Evolutionary conservation across 805 yeast genomes (phyloP).

Genomic region (Candida pseudoglaebosa): DNA sequence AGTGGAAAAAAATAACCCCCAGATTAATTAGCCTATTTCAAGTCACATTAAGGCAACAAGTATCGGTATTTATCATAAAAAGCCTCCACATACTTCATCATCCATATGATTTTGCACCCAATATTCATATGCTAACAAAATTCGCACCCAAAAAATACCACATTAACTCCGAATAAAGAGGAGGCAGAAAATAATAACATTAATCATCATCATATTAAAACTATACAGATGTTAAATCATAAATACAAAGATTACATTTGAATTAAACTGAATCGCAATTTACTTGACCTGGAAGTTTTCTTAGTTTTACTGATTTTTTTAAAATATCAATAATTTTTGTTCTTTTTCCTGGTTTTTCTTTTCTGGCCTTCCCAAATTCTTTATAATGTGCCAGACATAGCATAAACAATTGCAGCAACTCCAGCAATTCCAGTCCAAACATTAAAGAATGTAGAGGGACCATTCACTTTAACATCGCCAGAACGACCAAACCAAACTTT

Average conservation of each 20-base stretch:
- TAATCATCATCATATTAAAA: not conserved
- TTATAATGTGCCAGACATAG: conserved; percentile 11
- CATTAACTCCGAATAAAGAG: not conserved
- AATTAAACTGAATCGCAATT: too few relatives aligned
- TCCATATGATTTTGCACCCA: not conserved
- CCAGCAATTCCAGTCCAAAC: conserved; percentile 31
- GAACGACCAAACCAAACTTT: conserved; percentile 36
- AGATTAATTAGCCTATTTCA: too few relatives aligned
- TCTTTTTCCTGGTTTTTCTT: too few relatives aligned
- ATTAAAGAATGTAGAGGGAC: conserved; percentile 31
- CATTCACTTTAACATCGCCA: conserved; percentile 30
- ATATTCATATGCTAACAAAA: not conserved
- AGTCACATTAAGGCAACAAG: too few relatives aligned
- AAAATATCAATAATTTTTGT: too few relatives aligned
- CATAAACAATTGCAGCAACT: conserved; percentile 22
- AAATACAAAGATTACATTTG: too few relatives aligned
- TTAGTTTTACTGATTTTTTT: too few relatives aligned
- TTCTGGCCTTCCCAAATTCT: too few relatives aligned
- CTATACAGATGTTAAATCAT: too few relatives aligned
- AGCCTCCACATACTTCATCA: not conserved
- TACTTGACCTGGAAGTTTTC: too few relatives aligned
- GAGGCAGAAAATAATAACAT: not conserved
- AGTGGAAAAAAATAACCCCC: too few relatives aligned
- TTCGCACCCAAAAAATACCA: not conserved
- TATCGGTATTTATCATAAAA: too few relatives aligned